Percentiles rank a stretch among this genome's conserved stretches.
Evolutionary conservation across 2,329 filamentous ascomycete species (phyloP).

Genomic region (Chalaropsis ovoidea): DNA sequence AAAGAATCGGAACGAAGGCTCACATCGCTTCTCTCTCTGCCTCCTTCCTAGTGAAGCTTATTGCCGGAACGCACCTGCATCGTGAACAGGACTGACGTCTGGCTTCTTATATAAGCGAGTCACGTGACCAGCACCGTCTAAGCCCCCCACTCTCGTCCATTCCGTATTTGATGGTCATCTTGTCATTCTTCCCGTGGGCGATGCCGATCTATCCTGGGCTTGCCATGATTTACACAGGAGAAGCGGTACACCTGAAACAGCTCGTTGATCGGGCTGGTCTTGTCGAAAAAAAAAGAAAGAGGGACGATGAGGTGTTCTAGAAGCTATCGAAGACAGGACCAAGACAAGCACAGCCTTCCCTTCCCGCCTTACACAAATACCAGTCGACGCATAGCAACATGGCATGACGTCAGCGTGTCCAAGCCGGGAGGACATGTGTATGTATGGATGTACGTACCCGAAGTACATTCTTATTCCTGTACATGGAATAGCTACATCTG

Average conservation of each 20-base stretch:
- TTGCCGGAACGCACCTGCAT: neutral
- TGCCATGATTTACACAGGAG: neutral
- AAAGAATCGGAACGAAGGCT: neutral
- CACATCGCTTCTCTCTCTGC: neutral
- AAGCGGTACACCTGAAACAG: neutral
- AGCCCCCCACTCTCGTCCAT: too few relatives aligned
- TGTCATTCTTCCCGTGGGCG: too few relatives aligned
- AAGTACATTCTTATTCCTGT: neutral
- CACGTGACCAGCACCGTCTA: too few relatives aligned
- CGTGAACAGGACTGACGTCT: neutral
- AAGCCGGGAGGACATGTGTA: too few relatives aligned
- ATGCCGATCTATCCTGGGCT: too few relatives aligned
- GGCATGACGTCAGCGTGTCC: too few relatives aligned
- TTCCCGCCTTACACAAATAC: constrained; percentile 5
- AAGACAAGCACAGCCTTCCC: constrained; percentile 6
- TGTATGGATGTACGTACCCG: neutral
- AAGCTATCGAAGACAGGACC: neutral
- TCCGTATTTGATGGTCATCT: too few relatives aligned
- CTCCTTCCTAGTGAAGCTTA: neutral
- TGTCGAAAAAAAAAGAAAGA: neutral
- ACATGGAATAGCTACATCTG: neutral
- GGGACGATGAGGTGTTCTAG: neutral
- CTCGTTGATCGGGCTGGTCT: neutral
- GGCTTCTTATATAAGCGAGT: too few relatives aligned
- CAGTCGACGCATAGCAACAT: neutral